Evolutionary conservation across 139 green algal species (phyloP).

Genomic region (Closterium sp.): DNA sequence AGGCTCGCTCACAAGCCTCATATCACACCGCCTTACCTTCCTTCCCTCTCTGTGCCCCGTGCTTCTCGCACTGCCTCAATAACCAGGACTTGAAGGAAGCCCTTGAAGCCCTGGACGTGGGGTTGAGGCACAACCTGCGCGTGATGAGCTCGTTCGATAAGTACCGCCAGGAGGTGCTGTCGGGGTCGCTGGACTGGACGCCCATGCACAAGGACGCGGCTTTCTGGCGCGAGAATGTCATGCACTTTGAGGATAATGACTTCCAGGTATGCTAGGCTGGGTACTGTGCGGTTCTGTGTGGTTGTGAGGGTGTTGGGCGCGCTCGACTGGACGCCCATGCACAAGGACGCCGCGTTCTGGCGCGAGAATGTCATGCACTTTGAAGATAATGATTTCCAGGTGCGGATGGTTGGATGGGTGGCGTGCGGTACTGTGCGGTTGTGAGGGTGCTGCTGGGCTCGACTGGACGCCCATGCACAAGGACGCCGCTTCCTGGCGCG

Average conservation of each 20-base stretch:
- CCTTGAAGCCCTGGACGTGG: constrained; percentile 76
- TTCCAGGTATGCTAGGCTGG: too few relatives aligned
- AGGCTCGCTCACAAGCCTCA: too few relatives aligned
- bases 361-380: constrained; percentile 82
- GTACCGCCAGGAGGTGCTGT: constrained; percentile 71
- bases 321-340: constrained; percentile 80
- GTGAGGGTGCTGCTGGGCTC: too few relatives aligned
- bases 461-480: constrained; percentile 78
- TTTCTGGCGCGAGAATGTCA: constrained; percentile 81
- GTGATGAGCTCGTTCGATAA: constrained; percentile 82
- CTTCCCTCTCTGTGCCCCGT: too few relatives aligned
- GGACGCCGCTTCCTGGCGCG: constrained; percentile 68
- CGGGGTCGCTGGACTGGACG: constrained; percentile 79
- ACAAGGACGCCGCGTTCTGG: constrained; percentile 78
- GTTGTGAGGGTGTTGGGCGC: too few relatives aligned
- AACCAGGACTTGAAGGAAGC: constrained; percentile 74
- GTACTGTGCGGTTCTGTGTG: not conserved
- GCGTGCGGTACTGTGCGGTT: not conserved
- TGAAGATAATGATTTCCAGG: too few relatives aligned
- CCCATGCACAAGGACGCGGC: constrained; percentile 76
- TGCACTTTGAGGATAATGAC: constrained; percentile 70
- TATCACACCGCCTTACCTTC: too few relatives aligned
- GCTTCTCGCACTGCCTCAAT: too few relatives aligned
- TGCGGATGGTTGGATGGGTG: not conserved
- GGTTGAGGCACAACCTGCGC: constrained; percentile 70